phyloP scores from a whole-genome alignment of 139 green algal species.

The Zygnema circumcarinatum region DNA sequence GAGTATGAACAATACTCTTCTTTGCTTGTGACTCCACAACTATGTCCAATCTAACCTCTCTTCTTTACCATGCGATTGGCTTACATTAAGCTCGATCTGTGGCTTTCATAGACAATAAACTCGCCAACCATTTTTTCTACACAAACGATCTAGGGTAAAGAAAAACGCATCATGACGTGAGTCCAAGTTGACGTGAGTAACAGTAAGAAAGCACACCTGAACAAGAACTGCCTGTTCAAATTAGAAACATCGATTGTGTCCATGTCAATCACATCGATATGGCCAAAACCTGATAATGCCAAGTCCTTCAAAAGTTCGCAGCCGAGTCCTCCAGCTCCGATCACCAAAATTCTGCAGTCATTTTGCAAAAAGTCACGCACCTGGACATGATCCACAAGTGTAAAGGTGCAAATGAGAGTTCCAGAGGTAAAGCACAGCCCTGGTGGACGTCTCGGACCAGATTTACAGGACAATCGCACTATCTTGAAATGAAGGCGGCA shows the following conservation, averaged over 20 bases:
- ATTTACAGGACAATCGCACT: not conserved
- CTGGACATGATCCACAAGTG: constrained; percentile 20
- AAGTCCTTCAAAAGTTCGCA: constrained; percentile 99
- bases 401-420: not conserved
- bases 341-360: constrained; percentile 77
- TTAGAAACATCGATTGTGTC: constrained; percentile 99
- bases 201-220: constrained; percentile 71
- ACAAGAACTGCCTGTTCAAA: constrained; percentile 99
- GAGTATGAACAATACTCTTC: too few relatives aligned
- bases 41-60: not conserved
- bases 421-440: too few relatives aligned
- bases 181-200: too few relatives aligned
- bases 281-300: constrained; percentile 90
- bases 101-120: too few relatives aligned
- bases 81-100: too few relatives aligned
- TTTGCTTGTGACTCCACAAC: not conserved
- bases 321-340: constrained; percentile 95
- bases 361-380: constrained; percentile 59
- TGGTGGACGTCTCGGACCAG: not conserved
- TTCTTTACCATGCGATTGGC: too few relatives aligned
- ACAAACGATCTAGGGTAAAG: too few relatives aligned
- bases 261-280: constrained; percentile 99
- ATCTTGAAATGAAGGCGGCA: not conserved
- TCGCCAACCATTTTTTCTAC: too few relatives aligned
- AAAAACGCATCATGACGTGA: too few relatives aligned